Evolutionary conservation across 2,329 filamentous ascomycete species (phyloP), one percentile per base, ranked within the genome.

Genomic region (Penicillium thymicola): DNA sequence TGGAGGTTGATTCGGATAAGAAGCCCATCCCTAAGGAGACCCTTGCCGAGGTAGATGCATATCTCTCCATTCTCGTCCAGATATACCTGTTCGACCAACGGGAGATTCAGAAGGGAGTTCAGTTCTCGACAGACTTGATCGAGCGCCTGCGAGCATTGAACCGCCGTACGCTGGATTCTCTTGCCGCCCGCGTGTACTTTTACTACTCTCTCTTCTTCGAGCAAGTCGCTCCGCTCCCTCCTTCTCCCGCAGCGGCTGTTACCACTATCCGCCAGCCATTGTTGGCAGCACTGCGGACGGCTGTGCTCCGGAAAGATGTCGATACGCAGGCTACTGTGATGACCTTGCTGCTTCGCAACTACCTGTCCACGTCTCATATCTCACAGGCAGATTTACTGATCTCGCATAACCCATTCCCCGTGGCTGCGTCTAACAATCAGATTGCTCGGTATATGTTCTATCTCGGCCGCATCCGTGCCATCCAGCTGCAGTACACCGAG

Each of bases 261-360:
- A 89, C 97, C 59, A 83, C 88, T 40, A 92, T 96, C 69, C 89
- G 94, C 58, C 90, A 92, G 54, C 88, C 87, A 61, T 84, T 99
- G 49, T 85, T 99, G 54, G 87, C 90, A 52, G 93, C 92, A 18
- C 86, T 99, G 58, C 86, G 94, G 69, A 97, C 93, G 44, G 90
- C 94, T n/a, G 94, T 97, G 28, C 82, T 99, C 62, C 89, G 94
- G 67, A 97, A 97, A 79, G 94, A 99, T 75, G 86, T 92, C 63
- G 94, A 99, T 69, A 97, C 90, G n/a, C 93, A 97, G 78, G 91
- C 94, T 28, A 91, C 93, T 0, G 91, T 97, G 65, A 97, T 96
- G 65, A 95, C 96, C 14, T 82, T 99, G 55, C 83, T 99, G 51
- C 87, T 99, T 66, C 90, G 94, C 67, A 99, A 94, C 78, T 99